A percentile compares a stretch with the other conserved stretches of the same genome.
Evolutionary conservation across 345 rosid genomes (phyloP).

Genomic region (Dipteronia sinensis): DNA sequence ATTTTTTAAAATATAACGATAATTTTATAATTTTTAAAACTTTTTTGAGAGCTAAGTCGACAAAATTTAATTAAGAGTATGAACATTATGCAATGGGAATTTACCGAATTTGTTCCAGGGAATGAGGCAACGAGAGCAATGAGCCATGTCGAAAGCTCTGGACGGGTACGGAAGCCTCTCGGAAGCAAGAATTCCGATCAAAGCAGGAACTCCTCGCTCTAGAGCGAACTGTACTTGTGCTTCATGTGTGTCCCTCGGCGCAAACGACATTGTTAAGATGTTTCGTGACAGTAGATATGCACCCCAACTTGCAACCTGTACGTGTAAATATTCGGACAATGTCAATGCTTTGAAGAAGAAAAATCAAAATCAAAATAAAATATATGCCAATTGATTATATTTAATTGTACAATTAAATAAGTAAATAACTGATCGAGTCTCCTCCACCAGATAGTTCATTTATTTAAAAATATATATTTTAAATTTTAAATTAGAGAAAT

Average conservation of each 20-base stretch:
- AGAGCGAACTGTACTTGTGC: constrained; percentile 77
- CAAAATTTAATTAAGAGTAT: too few relatives aligned
- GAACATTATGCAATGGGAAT: neutral
- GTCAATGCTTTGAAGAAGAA: neutral
- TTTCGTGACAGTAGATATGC: constrained; percentile 55
- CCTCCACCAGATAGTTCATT: too few relatives aligned
- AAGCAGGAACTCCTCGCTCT: constrained; percentile 76
- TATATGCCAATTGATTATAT: too few relatives aligned
- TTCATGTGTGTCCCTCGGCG: constrained; percentile 73
- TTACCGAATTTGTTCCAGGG: constrained; percentile 62
- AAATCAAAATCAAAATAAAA: too few relatives aligned
- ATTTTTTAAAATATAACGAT: too few relatives aligned
- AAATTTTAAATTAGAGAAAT: too few relatives aligned
- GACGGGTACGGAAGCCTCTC: constrained; percentile 66
- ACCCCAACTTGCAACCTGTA: constrained; percentile 76
- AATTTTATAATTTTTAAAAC: too few relatives aligned
- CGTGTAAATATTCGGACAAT: neutral
- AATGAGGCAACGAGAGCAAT: constrained; percentile 79
- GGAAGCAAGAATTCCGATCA: constrained; percentile 61
- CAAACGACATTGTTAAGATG: constrained; percentile 59
- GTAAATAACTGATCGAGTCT: too few relatives aligned
- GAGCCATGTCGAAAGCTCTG: constrained; percentile 74
- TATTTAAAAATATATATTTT: too few relatives aligned
- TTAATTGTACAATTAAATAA: too few relatives aligned
- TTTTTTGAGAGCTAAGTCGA: too few relatives aligned